Conservation (phyloP, 805 yeast species). For the Zygosaccharomyces kombuchaensis region DNA sequence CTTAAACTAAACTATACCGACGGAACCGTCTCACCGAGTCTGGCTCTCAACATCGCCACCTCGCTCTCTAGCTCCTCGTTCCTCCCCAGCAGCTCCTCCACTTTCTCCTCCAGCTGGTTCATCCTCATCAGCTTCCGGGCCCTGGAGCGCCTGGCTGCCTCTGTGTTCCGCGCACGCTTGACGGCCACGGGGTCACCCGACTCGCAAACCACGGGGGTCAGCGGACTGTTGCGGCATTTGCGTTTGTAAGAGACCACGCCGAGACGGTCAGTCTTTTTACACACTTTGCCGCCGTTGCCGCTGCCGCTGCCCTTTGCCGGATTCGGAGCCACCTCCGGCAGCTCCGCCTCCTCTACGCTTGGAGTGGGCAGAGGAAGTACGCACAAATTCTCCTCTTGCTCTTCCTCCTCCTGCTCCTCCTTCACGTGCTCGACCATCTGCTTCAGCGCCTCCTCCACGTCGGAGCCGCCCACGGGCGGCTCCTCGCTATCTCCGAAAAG, state of each 20-base stretch:
- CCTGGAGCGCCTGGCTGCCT: slow-evolving; percentile 93
- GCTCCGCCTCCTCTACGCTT: slow-evolving; percentile 26
- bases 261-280: slow-evolving; percentile 53
- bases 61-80: slow-evolving; percentile 62
- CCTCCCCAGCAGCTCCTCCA: slow-evolving; percentile 55
- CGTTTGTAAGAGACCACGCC: slow-evolving; percentile 75
- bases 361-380: slow-evolving; percentile 34
- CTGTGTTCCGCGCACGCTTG: slow-evolving; percentile 93
- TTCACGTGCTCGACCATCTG: background rate
- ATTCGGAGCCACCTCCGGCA: slow-evolving; percentile 8
- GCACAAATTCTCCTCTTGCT: slow-evolving; percentile 11
- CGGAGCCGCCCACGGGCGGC: background rate
- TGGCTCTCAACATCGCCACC: slow-evolving; percentile 32
- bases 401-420: no score
- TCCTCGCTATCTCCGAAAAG: slow-evolving; percentile 35
- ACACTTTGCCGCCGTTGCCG: background rate
- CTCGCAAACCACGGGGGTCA: slow-evolving; percentile 62
- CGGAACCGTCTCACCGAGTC: background rate
- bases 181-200: slow-evolving; percentile 62
- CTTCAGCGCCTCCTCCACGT: slow-evolving; percentile 17
- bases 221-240: slow-evolving; percentile 68
- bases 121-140: slow-evolving; percentile 90
- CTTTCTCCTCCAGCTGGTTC: slow-evolving; percentile 73
- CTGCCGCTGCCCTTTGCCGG: background rate
- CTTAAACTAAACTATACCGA: background rate